Base-by-base conservation (phyloP, 805 yeast genomes). In the Cyberlindnera lachancei region DNA sequence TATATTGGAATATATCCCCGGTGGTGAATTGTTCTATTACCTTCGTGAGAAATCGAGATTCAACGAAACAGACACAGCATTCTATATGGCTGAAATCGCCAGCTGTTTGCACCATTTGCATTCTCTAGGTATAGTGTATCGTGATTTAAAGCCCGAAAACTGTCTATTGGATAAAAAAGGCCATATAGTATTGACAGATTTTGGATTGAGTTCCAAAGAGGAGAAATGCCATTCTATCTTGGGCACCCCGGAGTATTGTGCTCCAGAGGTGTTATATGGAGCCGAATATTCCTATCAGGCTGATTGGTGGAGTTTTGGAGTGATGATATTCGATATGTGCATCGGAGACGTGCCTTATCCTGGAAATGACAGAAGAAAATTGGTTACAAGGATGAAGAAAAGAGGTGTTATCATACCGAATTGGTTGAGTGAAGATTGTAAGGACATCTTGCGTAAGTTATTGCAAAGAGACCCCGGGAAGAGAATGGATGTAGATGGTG, bases 241-340 rank as follows among this genome's bases (percentile, higher is more conserved):
- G 23, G 66, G 69, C 17, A 61, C 70, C 4, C 71, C 64, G 5
- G 68, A 69, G 34, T 58, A 63, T 27, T 44, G 84, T 69, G 95
- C 95, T 0, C 96, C 96, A 3, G 96, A 86, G 53, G 80, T 87
- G 11, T 59, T 87, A 21, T 70, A 67, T 35, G 95, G 95, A n/a
- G 71, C 77, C 44, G 70, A 73, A 14, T 87, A 86, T 53, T 85
- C 81, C 42, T 79, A 73, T 33, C 68, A 75, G 29, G 94, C 87
- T 25, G 96, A 86, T 53, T 85, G 95, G 90, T 86, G 95, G 87
- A 82, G 94, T 0, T 59, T 86, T 25, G 96, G 95, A 0, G 79
- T 92, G 13, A 76, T 86, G 28, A 59, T 78, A 26, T 82, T 62
- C 46, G 95, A 87, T 52, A 66, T 86, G 68, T 59, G 87, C 29